Conservation (phyloP, 345 rosid genomes). For the Noccaea bulbosa region DNA sequence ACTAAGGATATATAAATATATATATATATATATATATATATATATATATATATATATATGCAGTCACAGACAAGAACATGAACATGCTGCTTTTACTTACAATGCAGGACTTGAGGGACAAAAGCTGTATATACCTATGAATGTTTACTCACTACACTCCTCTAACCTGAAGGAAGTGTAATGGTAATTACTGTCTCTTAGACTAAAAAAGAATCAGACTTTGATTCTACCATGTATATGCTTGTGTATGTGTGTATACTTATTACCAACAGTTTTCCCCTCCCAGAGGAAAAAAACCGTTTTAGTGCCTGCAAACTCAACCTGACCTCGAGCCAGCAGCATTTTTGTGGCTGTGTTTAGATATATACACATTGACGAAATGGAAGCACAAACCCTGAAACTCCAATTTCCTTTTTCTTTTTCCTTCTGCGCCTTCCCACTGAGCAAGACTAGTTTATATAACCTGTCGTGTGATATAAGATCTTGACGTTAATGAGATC, state of each 20-base stretch:
- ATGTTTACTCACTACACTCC: slow-evolving; percentile 39
- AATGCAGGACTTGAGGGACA: slow-evolving; percentile 42
- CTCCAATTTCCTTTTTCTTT: slow-evolving; percentile 33
- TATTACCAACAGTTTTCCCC: slow-evolving; percentile 28
- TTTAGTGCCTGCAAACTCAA: slow-evolving; percentile 36
- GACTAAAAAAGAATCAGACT: slow-evolving; percentile 43
- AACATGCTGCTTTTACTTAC: slow-evolving; percentile 32
- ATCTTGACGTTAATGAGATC: background rate
- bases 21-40: background rate
- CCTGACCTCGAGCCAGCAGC: slow-evolving; percentile 29
- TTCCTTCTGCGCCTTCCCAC: slow-evolving; percentile 29
- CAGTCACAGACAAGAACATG: slow-evolving; percentile 28
- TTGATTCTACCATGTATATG: slow-evolving; percentile 45
- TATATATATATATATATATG: slow-evolving; percentile 15
- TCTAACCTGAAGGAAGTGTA: slow-evolving; percentile 40
- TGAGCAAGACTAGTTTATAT: slow-evolving; percentile 38
- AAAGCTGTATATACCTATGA: slow-evolving; percentile 32
- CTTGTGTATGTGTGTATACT: slow-evolving; percentile 34
- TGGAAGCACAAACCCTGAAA: slow-evolving; percentile 37
- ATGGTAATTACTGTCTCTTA: slow-evolving; percentile 17
- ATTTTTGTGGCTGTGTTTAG: slow-evolving; percentile 25
- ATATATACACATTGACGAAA: slow-evolving; percentile 40
- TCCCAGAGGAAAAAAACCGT: slow-evolving; percentile 17
- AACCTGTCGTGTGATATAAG: slow-evolving; percentile 18
- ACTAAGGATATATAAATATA: background rate